Evolutionary conservation across 371 early-diverging fungal genomes (phyloP).

Genomic region (Mucor irregularis): DNA sequence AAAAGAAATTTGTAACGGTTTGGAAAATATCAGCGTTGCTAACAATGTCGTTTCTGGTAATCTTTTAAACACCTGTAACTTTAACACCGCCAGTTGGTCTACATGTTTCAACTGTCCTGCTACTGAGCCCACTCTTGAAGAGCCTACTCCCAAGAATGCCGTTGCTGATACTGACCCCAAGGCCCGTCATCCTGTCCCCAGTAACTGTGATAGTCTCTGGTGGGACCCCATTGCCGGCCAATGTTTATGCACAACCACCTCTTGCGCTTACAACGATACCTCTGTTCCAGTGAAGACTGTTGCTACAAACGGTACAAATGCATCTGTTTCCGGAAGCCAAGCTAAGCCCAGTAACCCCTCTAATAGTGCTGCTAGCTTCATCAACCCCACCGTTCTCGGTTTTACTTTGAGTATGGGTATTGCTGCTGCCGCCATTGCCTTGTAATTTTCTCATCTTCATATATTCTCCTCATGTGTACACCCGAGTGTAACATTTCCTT

Average conservation of each 20-base stretch:
- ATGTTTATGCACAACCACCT: conserved; percentile 52
- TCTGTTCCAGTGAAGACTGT: conserved; percentile 41
- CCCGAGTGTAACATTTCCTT: conserved; percentile 14
- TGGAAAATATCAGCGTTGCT: conserved; percentile 50
- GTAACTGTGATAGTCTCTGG: conserved; percentile 70
- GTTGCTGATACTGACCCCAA: conserved; percentile 39
- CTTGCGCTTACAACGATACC: conserved; percentile 55
- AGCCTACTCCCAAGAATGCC: conserved; percentile 53
- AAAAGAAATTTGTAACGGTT: conserved; percentile 77
- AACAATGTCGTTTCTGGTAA: conserved; percentile 47
- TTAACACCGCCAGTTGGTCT: conserved; percentile 52
- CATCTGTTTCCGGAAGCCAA: background rate
- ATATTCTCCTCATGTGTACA: conserved; percentile 15
- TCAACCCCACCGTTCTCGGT: background rate
- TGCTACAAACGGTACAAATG: conserved; percentile 5
- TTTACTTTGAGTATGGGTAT: conserved; percentile 7
- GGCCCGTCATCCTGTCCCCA: conserved; percentile 59
- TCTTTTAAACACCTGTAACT: conserved; percentile 57
- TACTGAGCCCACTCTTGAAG: conserved; percentile 47
- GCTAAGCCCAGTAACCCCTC: background rate
- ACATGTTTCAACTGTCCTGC: conserved; percentile 72
- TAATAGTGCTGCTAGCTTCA: background rate
- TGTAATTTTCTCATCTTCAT: conserved; percentile 17
- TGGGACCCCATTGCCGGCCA: conserved; percentile 71
- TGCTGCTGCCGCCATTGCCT: conserved; percentile 1